Evolutionary conservation across 768 basidiomycete species (phyloP), one percentile per base, ranked within the genome.

Genomic region (Boletellus ananiceps): DNA sequence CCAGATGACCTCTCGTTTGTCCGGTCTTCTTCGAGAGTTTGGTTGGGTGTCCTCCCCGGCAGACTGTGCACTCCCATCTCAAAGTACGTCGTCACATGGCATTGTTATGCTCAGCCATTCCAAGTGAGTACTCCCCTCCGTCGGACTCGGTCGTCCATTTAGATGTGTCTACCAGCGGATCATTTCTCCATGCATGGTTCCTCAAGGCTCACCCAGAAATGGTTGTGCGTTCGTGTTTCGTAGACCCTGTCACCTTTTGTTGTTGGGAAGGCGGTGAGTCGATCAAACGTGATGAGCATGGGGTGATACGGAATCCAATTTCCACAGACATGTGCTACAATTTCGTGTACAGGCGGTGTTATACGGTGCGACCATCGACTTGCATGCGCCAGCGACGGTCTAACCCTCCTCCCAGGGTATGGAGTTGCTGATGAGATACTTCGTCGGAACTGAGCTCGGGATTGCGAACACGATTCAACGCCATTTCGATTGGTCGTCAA

Each of bases 231-330:
- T 93, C 85, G 8, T 92, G 89, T 63, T 93, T 96, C 60, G 85
- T 93, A 29, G 94, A 98, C 61, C 92, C 94, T 8, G 86, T 88
- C 25, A 81, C 86, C 0, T 91, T 93, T 67, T 93, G 91, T 66
- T 82, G 86, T 6, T 97, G 93, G 93, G 93, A 96, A 78, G 93
- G 92, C 51, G 86, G 88, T 86, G 58, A 51, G 79, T 74, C 8
- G 31, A 37, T 39, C 49, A 13, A 21, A 3, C 32, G 16, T 12
- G 5, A 4, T 11, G 33, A 29, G 21, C 27, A 18, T 47, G 21
- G 34, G 5, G 27, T 45, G 46, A 41, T 52, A 37, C 4, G 15
- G 36, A 35, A 18, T 13, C 21, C 14, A 34, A 5, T 47, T 50
- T 46, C 39, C 23, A 18, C 58, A 87, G 91, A 93, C 67, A 82